A percentile compares a stretch with the other conserved stretches of the same genome.
Evolutionary conservation across 495 filamentous ascomycete species (phyloP).

Genomic region (Hamigera avellanea): DNA sequence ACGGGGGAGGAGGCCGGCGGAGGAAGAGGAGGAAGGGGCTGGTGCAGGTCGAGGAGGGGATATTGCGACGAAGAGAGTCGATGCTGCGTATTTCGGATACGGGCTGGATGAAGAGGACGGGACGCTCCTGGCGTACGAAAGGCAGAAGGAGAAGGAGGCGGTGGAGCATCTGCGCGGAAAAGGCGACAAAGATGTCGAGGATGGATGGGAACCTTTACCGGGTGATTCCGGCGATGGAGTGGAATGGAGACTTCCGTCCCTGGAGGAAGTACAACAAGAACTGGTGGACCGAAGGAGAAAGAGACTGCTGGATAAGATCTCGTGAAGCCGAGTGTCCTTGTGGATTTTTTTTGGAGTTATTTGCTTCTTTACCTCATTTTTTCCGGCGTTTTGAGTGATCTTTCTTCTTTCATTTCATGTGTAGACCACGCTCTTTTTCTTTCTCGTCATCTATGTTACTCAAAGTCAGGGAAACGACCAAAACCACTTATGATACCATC

Average conservation of each 20-base stretch:
- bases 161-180: conserved; percentile 47
- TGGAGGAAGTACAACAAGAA: conserved; percentile 88
- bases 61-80: conserved; percentile 64
- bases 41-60: conserved; percentile 52
- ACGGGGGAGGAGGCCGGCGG: conserved; percentile 42
- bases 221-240: conserved; percentile 76
- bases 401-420: conserved; percentile 1
- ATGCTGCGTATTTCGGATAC: conserved; percentile 95
- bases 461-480: too few species aligned
- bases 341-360: conserved; percentile 3
- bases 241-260: conserved; percentile 72
- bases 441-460: too few species aligned
- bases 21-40: conserved; percentile 46
- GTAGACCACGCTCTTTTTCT: too few species aligned
- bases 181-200: conserved; percentile 31
- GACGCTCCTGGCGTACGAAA: conserved; percentile 70
- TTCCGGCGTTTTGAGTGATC: conserved; percentile 2
- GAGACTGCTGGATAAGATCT: conserved; percentile 70
- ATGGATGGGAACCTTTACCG: conserved; percentile 75
- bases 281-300: conserved; percentile 75
- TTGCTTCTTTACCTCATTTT: too few species aligned
- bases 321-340: conserved; percentile 25
- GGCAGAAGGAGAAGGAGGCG: conserved; percentile 71
- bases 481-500: too few species aligned
- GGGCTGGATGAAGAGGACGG: conserved; percentile 91